Conservation (phyloP, 176 grass and related monocot species). For the Zoysia pacifica region DNA sequence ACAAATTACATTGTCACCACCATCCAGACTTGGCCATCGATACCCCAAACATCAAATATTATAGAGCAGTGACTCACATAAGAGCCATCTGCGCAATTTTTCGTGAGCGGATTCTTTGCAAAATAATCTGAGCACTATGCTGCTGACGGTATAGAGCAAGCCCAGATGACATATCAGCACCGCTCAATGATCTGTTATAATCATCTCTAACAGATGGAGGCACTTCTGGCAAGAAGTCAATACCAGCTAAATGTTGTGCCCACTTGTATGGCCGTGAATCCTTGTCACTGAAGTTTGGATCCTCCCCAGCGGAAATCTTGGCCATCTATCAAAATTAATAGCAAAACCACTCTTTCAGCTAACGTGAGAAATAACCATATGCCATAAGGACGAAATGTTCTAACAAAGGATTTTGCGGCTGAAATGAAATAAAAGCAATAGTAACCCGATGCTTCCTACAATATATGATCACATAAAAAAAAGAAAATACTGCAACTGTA, state of each 20-base stretch:
- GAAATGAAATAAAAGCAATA: neutral
- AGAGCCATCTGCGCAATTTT: slow-evolving; percentile 93
- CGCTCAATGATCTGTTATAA: slow-evolving; percentile 47
- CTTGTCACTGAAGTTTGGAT: slow-evolving; percentile 69
- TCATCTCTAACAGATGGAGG: slow-evolving; percentile 48
- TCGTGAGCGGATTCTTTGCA: slow-evolving; percentile 86
- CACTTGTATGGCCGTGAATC: slow-evolving; percentile 90
- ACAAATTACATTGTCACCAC: slow-evolving; percentile 50
- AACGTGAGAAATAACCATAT: neutral
- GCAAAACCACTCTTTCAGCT: slow-evolving; percentile 5
- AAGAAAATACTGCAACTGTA: slow-evolving; percentile 2
- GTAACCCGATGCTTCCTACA: neutral
- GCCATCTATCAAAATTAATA: slow-evolving; percentile 65
- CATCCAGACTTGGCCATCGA: slow-evolving; percentile 43
- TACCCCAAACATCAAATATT: slow-evolving; percentile 52
- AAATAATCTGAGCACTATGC: slow-evolving; percentile 79
- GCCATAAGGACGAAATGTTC: neutral
- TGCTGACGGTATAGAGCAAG: slow-evolving; percentile 78
- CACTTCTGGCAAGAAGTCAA: slow-evolving; percentile 87
- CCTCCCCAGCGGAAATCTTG: slow-evolving; percentile 74
- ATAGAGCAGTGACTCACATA: slow-evolving; percentile 84
- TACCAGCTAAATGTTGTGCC: slow-evolving; percentile 93
- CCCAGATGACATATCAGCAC: slow-evolving; percentile 63
- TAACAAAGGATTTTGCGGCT: neutral
- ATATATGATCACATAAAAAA: neutral